These are phyloP conservation scores for Backusella psychrophila DNA, from an alignment of 192 early-diverging fungal genomes.

Conservation along the genomic window DNA sequence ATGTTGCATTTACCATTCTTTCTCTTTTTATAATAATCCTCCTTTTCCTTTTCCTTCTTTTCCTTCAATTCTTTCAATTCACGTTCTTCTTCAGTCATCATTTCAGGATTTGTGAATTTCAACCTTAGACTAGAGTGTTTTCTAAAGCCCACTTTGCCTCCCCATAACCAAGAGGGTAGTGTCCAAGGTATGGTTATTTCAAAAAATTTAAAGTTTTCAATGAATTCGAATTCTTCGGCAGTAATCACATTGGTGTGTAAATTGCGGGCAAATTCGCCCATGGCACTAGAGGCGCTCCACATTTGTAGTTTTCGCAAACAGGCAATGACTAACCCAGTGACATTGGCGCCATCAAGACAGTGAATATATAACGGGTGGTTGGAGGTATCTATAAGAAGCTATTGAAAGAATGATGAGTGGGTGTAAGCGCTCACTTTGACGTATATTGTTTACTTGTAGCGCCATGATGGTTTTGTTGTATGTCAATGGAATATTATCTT, in stretches of 20 bases:
- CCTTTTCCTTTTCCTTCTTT: conserved; percentile 28
- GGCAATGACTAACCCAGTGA: conserved; percentile 80
- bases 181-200: conserved; percentile 60
- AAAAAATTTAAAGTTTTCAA: conserved; percentile 65
- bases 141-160: conserved; percentile 56
- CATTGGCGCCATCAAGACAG: conserved; percentile 86
- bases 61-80: conserved; percentile 28
- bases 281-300: conserved; percentile 74
- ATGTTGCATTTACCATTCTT: conserved; percentile 8
- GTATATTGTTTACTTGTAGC: conserved; percentile 42
- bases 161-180: conserved; percentile 71
- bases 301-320: conserved; percentile 89
- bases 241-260: conserved; percentile 57
- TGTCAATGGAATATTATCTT: conserved; percentile 79
- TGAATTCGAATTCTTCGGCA: conserved; percentile 72
- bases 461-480: conserved; percentile 69
- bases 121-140: conserved; percentile 69
- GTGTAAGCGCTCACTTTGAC: background rate
- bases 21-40: conserved; percentile 29
- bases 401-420: background rate
- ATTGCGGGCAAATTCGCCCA: conserved; percentile 68
- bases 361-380: conserved; percentile 85
- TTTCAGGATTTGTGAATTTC: conserved; percentile 49
- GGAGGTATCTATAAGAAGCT: conserved; percentile 72
- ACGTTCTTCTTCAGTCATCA: conserved; percentile 31